Conservation (phyloP, 768 basidiomycete genomes). For the Mycena polygramma region DNA sequence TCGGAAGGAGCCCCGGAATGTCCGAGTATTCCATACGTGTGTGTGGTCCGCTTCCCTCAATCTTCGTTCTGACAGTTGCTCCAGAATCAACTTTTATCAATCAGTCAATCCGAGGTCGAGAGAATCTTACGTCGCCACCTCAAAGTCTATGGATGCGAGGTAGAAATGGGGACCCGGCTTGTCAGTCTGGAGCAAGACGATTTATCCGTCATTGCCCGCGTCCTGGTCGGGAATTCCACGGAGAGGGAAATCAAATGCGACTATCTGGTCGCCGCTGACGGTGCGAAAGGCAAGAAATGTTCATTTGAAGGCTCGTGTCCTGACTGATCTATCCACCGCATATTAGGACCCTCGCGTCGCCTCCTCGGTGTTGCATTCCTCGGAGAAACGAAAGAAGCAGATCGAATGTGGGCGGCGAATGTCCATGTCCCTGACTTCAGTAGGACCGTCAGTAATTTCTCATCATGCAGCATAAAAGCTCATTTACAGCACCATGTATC, state of each 20-base stretch:
- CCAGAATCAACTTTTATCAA: constrained; percentile 6
- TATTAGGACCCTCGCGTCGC: background rate
- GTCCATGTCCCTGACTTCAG: constrained; percentile 26
- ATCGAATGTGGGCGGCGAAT: constrained; percentile 24
- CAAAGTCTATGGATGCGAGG: constrained; percentile 16
- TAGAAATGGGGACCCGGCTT: constrained; percentile 46
- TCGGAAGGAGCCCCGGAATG: constrained; percentile 2
- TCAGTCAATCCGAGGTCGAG: constrained; percentile 35
- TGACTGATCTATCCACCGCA: background rate
- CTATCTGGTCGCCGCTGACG: constrained; percentile 25
- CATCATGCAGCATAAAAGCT: too few species aligned
- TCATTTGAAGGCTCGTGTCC: background rate
- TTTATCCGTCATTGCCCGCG: constrained; percentile 39
- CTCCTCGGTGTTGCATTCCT: constrained; percentile 51
- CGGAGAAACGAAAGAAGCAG: constrained; percentile 48
- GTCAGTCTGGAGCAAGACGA: constrained; percentile 42
- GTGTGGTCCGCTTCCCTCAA: background rate
- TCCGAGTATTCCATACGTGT: constrained; percentile 25
- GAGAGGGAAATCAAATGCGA: constrained; percentile 9
- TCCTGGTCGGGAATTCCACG: background rate
- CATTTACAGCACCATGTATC: background rate
- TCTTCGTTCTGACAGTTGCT: background rate
- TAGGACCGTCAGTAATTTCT: background rate
- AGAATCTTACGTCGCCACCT: constrained; percentile 31
- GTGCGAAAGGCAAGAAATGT: constrained; percentile 12